Evolutionary conservation across 768 basidiomycete species (phyloP).

Genomic region (Trametes villosa): DNA sequence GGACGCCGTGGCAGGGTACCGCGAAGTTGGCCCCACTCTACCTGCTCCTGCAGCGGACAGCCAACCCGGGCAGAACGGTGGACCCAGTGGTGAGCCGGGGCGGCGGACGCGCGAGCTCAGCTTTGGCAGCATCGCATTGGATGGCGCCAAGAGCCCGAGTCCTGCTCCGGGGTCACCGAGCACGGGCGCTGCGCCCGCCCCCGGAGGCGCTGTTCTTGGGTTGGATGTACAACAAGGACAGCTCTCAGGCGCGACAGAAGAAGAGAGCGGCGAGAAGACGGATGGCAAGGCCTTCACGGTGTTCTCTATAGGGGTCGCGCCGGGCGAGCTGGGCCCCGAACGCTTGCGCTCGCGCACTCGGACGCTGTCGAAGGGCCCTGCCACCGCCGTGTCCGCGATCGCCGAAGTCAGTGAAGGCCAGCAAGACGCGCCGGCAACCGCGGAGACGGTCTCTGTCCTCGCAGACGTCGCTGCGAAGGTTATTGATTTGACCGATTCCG

Average conservation of each 20-base stretch:
- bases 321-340: constrained; percentile 38
- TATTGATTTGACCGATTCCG: constrained; percentile 39
- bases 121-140: constrained; percentile 53
- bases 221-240: constrained; percentile 13
- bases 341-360: constrained; percentile 36
- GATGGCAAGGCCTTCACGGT: constrained; percentile 39
- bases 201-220: constrained; percentile 11
- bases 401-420: too few species aligned
- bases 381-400: constrained; percentile 14
- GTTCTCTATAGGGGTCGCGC: constrained; percentile 52
- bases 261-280: constrained; percentile 18
- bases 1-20: constrained; percentile 42
- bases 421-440: too few species aligned
- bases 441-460: neutral
- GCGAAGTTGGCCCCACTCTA: constrained; percentile 31
- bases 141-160: constrained; percentile 28
- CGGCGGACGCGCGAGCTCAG: constrained; percentile 42
- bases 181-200: constrained; percentile 1
- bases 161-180: constrained; percentile 10
- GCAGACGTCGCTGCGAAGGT: constrained; percentile 28
- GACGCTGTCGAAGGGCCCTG: constrained; percentile 31
- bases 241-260: neutral
- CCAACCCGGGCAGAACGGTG: neutral
- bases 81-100: constrained; percentile 13
- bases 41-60: constrained; percentile 21